Base-by-base conservation (phyloP, 2,329 filamentous ascomycete species). In the Madurella mycetomatis region DNA sequence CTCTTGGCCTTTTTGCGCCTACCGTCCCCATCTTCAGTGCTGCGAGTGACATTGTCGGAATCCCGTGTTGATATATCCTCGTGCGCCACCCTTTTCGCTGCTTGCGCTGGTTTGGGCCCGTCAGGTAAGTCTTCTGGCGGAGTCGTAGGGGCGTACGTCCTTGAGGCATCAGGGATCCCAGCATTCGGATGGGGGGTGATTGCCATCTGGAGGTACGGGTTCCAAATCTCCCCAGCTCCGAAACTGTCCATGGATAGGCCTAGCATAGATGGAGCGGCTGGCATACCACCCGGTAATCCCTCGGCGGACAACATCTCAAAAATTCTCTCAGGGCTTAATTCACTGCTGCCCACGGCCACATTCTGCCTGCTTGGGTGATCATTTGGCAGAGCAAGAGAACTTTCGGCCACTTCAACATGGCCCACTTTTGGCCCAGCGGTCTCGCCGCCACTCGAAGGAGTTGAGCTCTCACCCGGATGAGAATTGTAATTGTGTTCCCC, bases 1-100 rank as follows among this genome's bases (percentile, higher is more conserved):
- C 39, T 41, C 44, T 47, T 59, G 9, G 51, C 9, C 53, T 59
- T 60, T 37, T 63, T 63, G 4, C 62, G 60, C 19, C 61, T 56
- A 3, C 61, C 63, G 43, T 65, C 63, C 3, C 59, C 57, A 11
- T 62, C 62, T 43, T 25, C 25, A 25, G 25, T 25, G 25, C 25
- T 7, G 25, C 25, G 25, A 25, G 25, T 7, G 7, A 25, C 25
- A 25, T 25, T 25, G 25, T 25, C 3, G 7, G 25, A 3, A 25
- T 25, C 25, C 25, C 25, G 25, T 25, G 25, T 3, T 25, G 25
- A 25, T 25, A 25, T 25, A 7, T 25, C 25, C 25, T 25, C 25
- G 4, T 37, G 34, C 2, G 9, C 34, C 4, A 15, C 11, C 11
- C 34, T 37, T 11, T 37, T 37, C 2, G 9, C 11, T 37, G 34